A percentile compares a stretch with the other conserved stretches of the same genome.
phyloP scores from a whole-genome alignment of 768 basidiomycete genomes.

The Termitomyces sp. region DNA sequence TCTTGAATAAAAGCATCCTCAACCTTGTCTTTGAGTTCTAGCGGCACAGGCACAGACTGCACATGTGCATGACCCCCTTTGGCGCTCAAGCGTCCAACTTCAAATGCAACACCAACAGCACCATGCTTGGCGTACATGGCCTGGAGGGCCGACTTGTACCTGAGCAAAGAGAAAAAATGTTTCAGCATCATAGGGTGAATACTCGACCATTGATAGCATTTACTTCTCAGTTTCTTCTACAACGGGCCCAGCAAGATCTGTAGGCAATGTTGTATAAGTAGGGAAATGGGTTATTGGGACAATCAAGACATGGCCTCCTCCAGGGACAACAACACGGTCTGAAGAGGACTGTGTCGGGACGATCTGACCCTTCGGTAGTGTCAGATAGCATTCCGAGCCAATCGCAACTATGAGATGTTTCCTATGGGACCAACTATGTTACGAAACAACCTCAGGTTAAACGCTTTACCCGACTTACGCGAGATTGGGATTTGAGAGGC shows the following conservation, averaged over 20 bases:
- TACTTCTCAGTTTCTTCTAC: slow-evolving; percentile 79
- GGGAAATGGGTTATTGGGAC: slow-evolving; percentile 68
- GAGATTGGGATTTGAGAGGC: slow-evolving; percentile 89
- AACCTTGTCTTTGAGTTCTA: slow-evolving; percentile 57
- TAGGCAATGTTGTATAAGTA: slow-evolving; percentile 79
- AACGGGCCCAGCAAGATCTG: slow-evolving; percentile 73
- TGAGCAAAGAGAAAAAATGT: slow-evolving; percentile 24
- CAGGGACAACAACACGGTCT: slow-evolving; percentile 65
- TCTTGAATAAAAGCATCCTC: slow-evolving; percentile 72
- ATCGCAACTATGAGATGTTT: slow-evolving; percentile 97
- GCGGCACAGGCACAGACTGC: slow-evolving; percentile 79
- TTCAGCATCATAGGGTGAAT: slow-evolving; percentile 8
- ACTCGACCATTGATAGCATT: slow-evolving; percentile 8
- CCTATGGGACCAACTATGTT: slow-evolving; percentile 35
- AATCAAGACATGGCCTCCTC: slow-evolving; percentile 82
- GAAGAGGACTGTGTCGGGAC: slow-evolving; percentile 70
- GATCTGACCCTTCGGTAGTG: slow-evolving; percentile 95
- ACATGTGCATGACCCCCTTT: slow-evolving; percentile 95
- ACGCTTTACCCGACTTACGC: slow-evolving; percentile 50
- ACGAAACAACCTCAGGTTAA: slow-evolving; percentile 3
- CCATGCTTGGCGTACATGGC: slow-evolving; percentile 70
- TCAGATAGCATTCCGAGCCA: slow-evolving; percentile 90
- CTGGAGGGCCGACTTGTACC: slow-evolving; percentile 77
- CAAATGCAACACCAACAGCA: slow-evolving; percentile 75
- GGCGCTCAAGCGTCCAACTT: slow-evolving; percentile 78